Evolutionary conservation across 768 basidiomycete species (phyloP), one percentile per base, ranked within the genome.

Genomic region (Agaricus blazei): DNA sequence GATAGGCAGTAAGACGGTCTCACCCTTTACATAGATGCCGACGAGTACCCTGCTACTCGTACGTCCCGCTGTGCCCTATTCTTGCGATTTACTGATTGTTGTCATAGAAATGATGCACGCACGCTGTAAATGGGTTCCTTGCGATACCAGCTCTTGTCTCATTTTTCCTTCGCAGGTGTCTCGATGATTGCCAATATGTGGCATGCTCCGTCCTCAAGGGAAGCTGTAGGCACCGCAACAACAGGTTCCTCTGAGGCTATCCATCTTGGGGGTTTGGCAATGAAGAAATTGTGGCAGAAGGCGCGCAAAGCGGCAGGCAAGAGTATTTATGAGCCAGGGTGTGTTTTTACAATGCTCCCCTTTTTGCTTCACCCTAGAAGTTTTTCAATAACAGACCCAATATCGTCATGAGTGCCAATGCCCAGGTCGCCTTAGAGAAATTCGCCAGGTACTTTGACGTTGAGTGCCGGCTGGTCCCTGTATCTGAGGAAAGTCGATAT

Each of bases 291-390:
- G 8, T 88, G 87, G 87, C 87, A 83, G 72, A 74, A 75, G 26
- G 77, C 75, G 26, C 83, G 85, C 43, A 88, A 87, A 62, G 79
- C 79, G 19, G 79, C 80, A 11, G 81, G 83, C 40, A 80, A 84
- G 63, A 82, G 77, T 68, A 85, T 89, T 37, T 90, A 93, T 61
- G 82, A 89, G 52, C 85, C 95, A 64, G 86, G 87, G 86, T 76
- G 63, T 42, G 71, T 34, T 41, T 24, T 11, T 48, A 58, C 7
- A 49, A 37, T 19, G 19, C 19, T 19, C 19, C 40, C 19, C 38
- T 27, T 44, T 9, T 14, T 38, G 42, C 47, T 40, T 24, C n/a
- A 46, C 11, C 7, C 42, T 11, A 34, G 34, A 34, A 26, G n/a
- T 43, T 9, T 51, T 9, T 28, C n/a, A 0, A 8, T 4, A 42